Conservation (phyloP, 495 filamentous ascomycete species). For the Tuber brumale region DNA sequence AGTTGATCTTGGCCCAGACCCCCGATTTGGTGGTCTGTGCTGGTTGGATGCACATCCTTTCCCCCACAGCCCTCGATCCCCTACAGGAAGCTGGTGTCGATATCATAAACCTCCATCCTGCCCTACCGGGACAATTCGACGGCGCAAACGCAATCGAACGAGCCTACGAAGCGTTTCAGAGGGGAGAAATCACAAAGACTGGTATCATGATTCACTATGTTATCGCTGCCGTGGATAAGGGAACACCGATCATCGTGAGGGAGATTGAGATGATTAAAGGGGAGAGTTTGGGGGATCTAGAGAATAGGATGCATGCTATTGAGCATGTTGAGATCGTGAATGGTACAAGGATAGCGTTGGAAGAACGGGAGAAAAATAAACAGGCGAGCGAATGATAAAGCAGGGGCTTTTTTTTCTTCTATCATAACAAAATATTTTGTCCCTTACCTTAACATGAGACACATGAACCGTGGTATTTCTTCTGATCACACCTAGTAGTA, state of each 20-base stretch:
- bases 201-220: conserved; percentile 94
- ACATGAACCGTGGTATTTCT: neutral
- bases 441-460: neutral
- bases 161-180: conserved; percentile 67
- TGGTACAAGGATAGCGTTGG: conserved; percentile 56
- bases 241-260: conserved; percentile 62
- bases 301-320: conserved; percentile 61
- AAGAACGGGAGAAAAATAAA: conserved; percentile 45
- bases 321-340: conserved; percentile 67
- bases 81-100: conserved; percentile 54
- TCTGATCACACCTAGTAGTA: neutral
- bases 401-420: neutral
- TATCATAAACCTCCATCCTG: conserved; percentile 85
- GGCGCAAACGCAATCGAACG: conserved; percentile 71
- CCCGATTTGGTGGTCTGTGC: conserved; percentile 67
- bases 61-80: conserved; percentile 59
- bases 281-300: conserved; percentile 59
- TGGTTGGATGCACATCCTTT: conserved; percentile 70
- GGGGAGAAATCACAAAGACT: conserved; percentile 61
- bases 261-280: conserved; percentile 65
- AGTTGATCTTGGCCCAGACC: conserved; percentile 54
- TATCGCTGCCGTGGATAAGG: conserved; percentile 75
- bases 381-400: conserved; percentile 20
- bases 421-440: neutral
- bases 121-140: conserved; percentile 68